Conservation (phyloP, 176 grass and related monocot species). For the sorghum (Sorghum bicolor) region Sorghum_bicolor_NCBIv3 NC_012872.2:63863501-63864000, state of each 20-base stretch:
- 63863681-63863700: too few relatives aligned
- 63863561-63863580: conserved; percentile 39
- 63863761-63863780: too few relatives aligned
- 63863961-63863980: conserved; percentile 37
- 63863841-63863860: conserved; percentile 26
- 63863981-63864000: conserved; percentile 57
- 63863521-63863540: conserved; percentile 13
- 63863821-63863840: conserved; percentile 45
- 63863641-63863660: background rate
- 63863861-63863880: background rate
- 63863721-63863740: too few relatives aligned
- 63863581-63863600: conserved; percentile 21
- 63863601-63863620: conserved; percentile 26
- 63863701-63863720: too few relatives aligned
- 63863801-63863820: conserved; percentile 13
- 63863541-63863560: conserved; percentile 38
- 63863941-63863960: conserved; percentile 36
- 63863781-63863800: too few relatives aligned
- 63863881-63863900: conserved; percentile 24
- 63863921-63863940: conserved; percentile 15
- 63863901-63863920: conserved; percentile 39
- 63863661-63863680: conserved; percentile 46
- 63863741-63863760: too few relatives aligned
- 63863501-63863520: conserved; percentile 48
- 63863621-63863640: conserved; percentile 41